These are phyloP conservation scores for Trichosporon faecale DNA, from an alignment of 1,284 basidiomycete species.

Conservation along the genomic window DNA sequence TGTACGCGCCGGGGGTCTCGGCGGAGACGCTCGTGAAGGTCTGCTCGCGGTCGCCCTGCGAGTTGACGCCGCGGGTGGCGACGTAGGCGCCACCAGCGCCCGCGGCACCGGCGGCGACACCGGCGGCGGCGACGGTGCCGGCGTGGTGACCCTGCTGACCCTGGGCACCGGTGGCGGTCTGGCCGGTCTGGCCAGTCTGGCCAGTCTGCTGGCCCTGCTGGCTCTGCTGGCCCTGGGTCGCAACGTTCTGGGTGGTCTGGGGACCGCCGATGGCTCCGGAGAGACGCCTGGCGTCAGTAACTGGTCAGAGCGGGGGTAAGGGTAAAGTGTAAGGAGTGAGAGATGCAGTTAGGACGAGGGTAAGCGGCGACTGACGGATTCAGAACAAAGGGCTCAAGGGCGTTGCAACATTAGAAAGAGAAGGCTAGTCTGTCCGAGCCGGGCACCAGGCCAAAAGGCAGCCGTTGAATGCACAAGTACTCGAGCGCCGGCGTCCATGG, in stretches of 20 bases:
- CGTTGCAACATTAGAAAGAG: conserved; percentile 8
- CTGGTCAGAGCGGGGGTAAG: neutral
- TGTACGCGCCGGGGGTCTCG: neutral
- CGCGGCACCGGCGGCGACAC: conserved; percentile 1
- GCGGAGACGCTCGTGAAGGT: neutral
- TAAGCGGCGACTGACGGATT: neutral
- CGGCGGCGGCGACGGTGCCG: conserved; percentile 1
- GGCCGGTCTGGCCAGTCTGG: neutral
- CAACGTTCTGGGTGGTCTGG: neutral
- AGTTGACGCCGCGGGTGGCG: neutral
- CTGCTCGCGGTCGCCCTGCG: conserved; percentile 6
- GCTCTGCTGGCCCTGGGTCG: neutral
- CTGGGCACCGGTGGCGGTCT: neutral
- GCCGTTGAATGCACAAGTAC: neutral
- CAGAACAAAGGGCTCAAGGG: conserved; percentile 8
- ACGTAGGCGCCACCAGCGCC: neutral
- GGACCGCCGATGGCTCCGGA: conserved; percentile 5
- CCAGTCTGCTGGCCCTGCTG: neutral
- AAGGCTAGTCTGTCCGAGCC: neutral
- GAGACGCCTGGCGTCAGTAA: conserved; percentile 11
- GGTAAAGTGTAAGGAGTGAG: neutral
- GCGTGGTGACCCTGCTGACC: neutral
- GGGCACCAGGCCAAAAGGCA: neutral
- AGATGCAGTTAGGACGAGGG: conserved; percentile 7
- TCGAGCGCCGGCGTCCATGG: neutral